Evolutionary conservation across 1,284 basidiomycete species (phyloP).

Genomic region (Flammula alnicola): DNA sequence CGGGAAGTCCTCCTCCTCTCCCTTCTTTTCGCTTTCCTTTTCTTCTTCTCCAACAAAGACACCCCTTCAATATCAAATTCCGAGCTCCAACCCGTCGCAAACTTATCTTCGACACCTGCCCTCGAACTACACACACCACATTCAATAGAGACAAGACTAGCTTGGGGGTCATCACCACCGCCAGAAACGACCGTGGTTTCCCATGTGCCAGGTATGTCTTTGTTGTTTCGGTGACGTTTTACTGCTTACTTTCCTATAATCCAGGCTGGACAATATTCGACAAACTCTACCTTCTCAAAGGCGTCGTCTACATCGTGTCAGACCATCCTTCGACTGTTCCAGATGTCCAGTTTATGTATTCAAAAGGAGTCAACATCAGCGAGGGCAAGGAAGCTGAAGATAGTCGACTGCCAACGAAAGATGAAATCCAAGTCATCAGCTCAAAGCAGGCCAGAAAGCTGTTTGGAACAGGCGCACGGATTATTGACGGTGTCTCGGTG

Average conservation of each 20-base stretch:
- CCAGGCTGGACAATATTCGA: slow-evolving; percentile 87
- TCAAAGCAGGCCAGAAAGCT: slow-evolving; percentile 68
- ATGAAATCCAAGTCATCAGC: slow-evolving; percentile 78
- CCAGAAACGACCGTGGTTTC: slow-evolving; percentile 63
- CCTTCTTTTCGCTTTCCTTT: slow-evolving; percentile 49
- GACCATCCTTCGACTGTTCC: slow-evolving; percentile 60
- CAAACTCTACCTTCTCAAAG: slow-evolving; percentile 75
- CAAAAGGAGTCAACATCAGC: slow-evolving; percentile 53
- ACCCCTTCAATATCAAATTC: slow-evolving; percentile 23
- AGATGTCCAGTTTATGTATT: slow-evolving; percentile 58
- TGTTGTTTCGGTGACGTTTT: neutral
- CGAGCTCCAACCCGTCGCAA: slow-evolving; percentile 13
- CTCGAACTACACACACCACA: slow-evolving; percentile 13
- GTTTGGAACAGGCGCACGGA: slow-evolving; percentile 63
- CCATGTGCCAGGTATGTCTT: slow-evolving; percentile 60
- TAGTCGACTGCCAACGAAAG: slow-evolving; percentile 68
- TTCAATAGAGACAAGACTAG: slow-evolving; percentile 37
- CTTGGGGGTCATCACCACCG: slow-evolving; percentile 46
- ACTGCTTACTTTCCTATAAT: neutral
- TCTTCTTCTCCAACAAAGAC: slow-evolving; percentile 41
- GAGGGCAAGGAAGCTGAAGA: slow-evolving; percentile 50
- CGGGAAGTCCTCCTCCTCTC: slow-evolving; percentile 56
- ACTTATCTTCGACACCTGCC: slow-evolving; percentile 19
- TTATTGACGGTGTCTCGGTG: slow-evolving; percentile 72
- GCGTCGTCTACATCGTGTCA: slow-evolving; percentile 75